Evolutionary conservation across 306 rosid species (phyloP).

Genomic region (Castanopsis chinensis): DNA sequence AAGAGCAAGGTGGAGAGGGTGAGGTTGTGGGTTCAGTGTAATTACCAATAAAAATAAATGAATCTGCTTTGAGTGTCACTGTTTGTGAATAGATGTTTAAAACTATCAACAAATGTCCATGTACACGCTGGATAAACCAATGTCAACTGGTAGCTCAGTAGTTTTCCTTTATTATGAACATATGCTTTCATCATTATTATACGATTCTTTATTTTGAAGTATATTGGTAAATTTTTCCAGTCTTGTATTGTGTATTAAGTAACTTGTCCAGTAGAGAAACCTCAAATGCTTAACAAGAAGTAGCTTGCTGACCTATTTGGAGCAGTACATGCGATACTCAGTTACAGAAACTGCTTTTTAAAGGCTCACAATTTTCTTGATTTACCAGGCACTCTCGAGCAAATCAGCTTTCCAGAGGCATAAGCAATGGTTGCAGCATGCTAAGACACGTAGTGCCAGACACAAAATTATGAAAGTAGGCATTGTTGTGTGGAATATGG

Average conservation of each 20-base stretch:
- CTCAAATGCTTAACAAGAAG: not conserved
- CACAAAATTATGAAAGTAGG: conserved; percentile 98
- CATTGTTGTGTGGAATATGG: conserved; percentile 18
- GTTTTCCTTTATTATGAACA: not conserved
- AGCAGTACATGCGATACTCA: not conserved
- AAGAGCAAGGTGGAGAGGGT: too few species aligned
- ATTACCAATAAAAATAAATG: too few species aligned
- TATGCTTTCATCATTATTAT: not conserved
- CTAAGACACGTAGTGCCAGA: conserved; percentile 97
- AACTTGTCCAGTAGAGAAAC: not conserved
- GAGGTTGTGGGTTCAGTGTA: too few species aligned
- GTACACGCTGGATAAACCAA: not conserved
- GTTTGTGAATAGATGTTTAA: not conserved
- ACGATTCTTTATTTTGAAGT: not conserved
- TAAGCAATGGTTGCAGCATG: conserved; percentile 97
- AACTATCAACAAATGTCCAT: not conserved
- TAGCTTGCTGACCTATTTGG: not conserved
- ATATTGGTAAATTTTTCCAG: not conserved
- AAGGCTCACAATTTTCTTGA: conserved; percentile 27
- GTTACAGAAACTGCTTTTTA: not conserved
- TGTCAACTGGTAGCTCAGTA: not conserved
- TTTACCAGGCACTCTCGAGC: conserved; percentile 85
- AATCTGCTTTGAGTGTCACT: too few species aligned
- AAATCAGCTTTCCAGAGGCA: conserved; percentile 98
- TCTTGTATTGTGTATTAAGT: not conserved